These are phyloP conservation scores for Sporothrix pseudoabietina DNA, from an alignment of 2,329 filamentous ascomycete genomes.

Conservation along the genomic window DNA sequence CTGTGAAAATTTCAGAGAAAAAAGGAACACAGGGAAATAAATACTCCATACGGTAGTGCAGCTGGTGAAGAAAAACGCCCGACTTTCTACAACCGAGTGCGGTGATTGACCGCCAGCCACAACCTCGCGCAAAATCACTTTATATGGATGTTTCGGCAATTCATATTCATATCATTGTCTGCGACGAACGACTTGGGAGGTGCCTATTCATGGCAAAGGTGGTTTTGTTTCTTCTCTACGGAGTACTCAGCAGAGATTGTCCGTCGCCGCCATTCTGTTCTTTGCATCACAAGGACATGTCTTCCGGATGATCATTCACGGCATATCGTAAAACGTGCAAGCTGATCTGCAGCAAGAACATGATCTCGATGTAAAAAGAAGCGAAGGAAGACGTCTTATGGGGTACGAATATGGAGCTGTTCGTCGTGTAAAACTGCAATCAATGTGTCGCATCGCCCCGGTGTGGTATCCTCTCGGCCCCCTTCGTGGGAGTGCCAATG, in stretches of 20 bases:
- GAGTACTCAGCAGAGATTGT: no score
- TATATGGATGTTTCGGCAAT: neutral
- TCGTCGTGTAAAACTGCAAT: neutral
- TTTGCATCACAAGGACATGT: neutral
- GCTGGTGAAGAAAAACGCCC: neutral
- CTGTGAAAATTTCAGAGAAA: neutral
- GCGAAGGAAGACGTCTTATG: neutral
- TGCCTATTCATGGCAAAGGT: neutral
- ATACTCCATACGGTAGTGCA: neutral
- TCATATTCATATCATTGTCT: neutral
- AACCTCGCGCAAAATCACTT: neutral
- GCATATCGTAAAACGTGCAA: slow-evolving; percentile 2
- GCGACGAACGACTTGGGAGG: neutral
- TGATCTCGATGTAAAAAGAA: slow-evolving; percentile 10
- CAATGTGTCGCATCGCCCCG: neutral
- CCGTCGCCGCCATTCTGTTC: neutral
- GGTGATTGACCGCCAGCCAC: neutral
- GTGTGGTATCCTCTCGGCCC: neutral
- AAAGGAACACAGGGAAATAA: neutral
- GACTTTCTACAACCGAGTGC: neutral
- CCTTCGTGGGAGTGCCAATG: slow-evolving; percentile 3
- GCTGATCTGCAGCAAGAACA: neutral
- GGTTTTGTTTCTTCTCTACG: neutral
- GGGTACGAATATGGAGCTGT: neutral
- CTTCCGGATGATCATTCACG: neutral